Evolutionary conservation across 2,329 filamentous ascomycete species (phyloP).

Genomic region (Elsinoe ampelina): DNA sequence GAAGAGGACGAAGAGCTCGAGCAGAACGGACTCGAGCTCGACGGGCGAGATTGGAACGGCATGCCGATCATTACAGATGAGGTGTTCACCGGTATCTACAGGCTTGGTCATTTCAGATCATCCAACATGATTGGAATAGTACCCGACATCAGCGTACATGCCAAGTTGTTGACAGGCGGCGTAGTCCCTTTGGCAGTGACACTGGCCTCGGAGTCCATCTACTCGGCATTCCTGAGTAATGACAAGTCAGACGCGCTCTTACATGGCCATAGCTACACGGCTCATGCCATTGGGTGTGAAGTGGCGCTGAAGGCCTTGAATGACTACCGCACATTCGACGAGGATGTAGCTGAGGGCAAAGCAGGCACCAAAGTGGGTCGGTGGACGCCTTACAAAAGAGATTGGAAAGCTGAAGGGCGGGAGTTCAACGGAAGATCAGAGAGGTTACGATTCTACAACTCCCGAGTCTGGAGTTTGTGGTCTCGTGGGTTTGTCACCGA

Average conservation of each 20-base stretch:
- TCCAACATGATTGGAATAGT: constrained; percentile 59
- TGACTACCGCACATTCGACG: constrained; percentile 40
- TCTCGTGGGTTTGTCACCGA: constrained; percentile 48
- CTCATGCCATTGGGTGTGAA: constrained; percentile 70
- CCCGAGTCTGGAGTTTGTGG: constrained; percentile 60
- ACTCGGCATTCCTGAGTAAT: constrained; percentile 58
- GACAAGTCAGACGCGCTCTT: constrained; percentile 72
- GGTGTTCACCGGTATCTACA: constrained; percentile 78
- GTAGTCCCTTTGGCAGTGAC: constrained; percentile 70
- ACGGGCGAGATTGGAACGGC: constrained; percentile 51
- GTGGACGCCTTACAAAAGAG: constrained; percentile 48
- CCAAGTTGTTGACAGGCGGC: constrained; percentile 75
- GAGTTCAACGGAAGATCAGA: neutral
- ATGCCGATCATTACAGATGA: constrained; percentile 77
- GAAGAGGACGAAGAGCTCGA: no score
- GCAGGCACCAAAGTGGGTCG: constrained; percentile 45
- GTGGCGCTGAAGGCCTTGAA: constrained; percentile 60
- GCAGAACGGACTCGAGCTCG: neutral
- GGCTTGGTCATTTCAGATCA: constrained; percentile 62
- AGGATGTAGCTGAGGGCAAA: constrained; percentile 6
- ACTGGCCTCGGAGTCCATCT: constrained; percentile 63
- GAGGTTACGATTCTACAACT: neutral
- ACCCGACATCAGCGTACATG: constrained; percentile 70
- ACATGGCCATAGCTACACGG: constrained; percentile 81
- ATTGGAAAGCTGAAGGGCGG: constrained; percentile 33